Base-by-base conservation (phyloP, 1,139 yeast genomes). In the Yamadazyma diddensiae region DNA sequence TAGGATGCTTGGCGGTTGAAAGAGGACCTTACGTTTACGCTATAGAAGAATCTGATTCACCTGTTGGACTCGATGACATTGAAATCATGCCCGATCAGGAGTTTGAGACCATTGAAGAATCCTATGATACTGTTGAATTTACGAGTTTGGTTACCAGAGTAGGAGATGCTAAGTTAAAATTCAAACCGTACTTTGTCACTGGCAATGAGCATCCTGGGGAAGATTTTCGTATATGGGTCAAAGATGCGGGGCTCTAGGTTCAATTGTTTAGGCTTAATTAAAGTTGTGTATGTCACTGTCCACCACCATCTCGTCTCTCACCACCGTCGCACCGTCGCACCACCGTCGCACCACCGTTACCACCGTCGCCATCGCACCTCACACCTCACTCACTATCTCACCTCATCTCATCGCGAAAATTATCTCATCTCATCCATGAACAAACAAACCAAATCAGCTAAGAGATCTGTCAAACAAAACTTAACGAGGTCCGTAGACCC, bases 371-470 rank as follows among this genome's bases (percentile, higher is more conserved):
- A n/a, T n/a, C n/a, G n/a, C n/a, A n/a, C n/a, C n/a, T n/a, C n/a
- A n/a, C n/a, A n/a, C n/a, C n/a, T n/a, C n/a, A n/a, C n/a, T n/a
- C n/a, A n/a, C n/a, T n/a, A n/a, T 30, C 25, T n/a, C 20, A 23
- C 19, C 31, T 24, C 27, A 20, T 29, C 27, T 32, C 23, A 21
- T 21, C 23, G 6, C 10, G 15, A 5, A 6, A 21, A 7, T 21
- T 10, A 10, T 24, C 34, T 18, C 38, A 35, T 33, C 43, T 31
- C 42, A 32, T 31, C 37, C 21, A 24, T 73, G 17, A 18, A 18
- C 15, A 73, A 75, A 59, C 82, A 77, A 47, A 68, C 81, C 10
- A 68, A 77, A 49, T 68, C 79, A 1, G 78, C 79, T 24, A 79
- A 79, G 53, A 65, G 84, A 50, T 62, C 62, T 37, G 65, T 55